Conservation (phyloP, 352 stramenopile species). For the Phytophthora foliorum region DNA sequence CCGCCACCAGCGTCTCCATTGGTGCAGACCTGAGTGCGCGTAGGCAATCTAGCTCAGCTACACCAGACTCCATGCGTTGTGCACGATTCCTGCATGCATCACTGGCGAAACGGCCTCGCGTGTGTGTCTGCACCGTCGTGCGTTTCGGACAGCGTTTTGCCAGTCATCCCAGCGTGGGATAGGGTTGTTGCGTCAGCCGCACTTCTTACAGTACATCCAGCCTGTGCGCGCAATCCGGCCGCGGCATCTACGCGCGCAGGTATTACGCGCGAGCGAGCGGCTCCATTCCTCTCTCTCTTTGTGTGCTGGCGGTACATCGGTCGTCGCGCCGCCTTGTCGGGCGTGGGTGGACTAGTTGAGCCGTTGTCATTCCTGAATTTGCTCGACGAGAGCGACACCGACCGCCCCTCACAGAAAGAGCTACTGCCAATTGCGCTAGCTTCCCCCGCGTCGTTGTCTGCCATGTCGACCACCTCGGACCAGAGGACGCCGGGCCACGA, state of each 20-base stretch:
- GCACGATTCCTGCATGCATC: no score
- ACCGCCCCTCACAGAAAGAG: constrained; percentile 9
- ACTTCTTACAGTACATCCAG: constrained; percentile 16
- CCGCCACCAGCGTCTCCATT: neutral
- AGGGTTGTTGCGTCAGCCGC: constrained; percentile 29
- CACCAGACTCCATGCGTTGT: neutral
- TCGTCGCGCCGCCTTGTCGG: neutral
- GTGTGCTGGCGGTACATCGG: constrained; percentile 10
- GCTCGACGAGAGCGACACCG: constrained; percentile 22
- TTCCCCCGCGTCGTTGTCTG: neutral
- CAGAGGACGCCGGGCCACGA: constrained; percentile 22
- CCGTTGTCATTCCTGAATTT: constrained; percentile 40
- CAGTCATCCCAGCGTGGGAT: constrained; percentile 9
- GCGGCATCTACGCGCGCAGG: constrained; percentile 11
- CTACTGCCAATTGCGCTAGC: neutral
- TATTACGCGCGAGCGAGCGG: constrained; percentile 11
- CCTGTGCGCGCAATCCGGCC: constrained; percentile 29
- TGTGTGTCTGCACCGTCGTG: neutral
- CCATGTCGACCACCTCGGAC: constrained; percentile 14
- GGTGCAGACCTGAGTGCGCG: neutral
- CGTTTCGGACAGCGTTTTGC: constrained; percentile 14
- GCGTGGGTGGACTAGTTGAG: no score
- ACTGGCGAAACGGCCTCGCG: no score
- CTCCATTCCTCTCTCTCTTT: constrained; percentile 6
- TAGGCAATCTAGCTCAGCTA: neutral